Conservation (phyloP, 352 stramenopile genomes). For the Phytopythium kandeliae region DNA sequence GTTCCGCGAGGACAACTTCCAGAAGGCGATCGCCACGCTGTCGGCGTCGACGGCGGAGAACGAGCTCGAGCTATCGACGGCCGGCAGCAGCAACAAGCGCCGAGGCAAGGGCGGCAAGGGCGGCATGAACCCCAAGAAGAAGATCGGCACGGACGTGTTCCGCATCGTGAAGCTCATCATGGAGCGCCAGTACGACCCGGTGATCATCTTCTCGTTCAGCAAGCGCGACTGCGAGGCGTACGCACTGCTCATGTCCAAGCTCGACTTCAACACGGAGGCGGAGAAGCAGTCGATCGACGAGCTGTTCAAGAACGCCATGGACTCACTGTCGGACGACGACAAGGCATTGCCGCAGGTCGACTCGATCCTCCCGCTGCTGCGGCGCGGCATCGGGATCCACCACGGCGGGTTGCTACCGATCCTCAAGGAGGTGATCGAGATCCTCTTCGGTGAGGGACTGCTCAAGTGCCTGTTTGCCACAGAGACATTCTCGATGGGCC, state of each 20-base stretch:
- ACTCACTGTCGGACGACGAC: conserved; percentile 96
- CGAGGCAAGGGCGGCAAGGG: conserved; percentile 48
- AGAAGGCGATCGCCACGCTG: conserved; percentile 87
- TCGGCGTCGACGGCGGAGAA: conserved; percentile 50
- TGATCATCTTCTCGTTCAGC: conserved; percentile 99
- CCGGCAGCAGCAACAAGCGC: conserved; percentile 73
- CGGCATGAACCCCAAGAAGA: conserved; percentile 79
- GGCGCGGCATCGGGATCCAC: conserved; percentile 99
- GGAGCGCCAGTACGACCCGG: conserved; percentile 94
- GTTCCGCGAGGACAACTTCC: conserved; percentile 98
- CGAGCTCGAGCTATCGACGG: conserved; percentile 71
- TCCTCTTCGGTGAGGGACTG: conserved; percentile 92
- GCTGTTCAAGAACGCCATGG: conserved; percentile 98
- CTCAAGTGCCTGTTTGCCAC: conserved; percentile 99
- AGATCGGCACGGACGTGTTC: conserved; percentile 93
- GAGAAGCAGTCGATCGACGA: conserved; percentile 97
- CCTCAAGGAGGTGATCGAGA: conserved; percentile 97
- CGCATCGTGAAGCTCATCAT: conserved; percentile 99
- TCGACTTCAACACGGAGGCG: conserved; percentile 97
- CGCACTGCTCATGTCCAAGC: conserved; percentile 89
- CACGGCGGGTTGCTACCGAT: conserved; percentile 98
- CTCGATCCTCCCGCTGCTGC: conserved; percentile 95
- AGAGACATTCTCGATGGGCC: conserved; percentile 96
- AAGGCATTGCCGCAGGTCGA: conserved; percentile 97
- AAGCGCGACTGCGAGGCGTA: conserved; percentile 98